phyloP scores from a whole-genome alignment of 75 land plant species.

The Pinus tabuliformis region DNA sequence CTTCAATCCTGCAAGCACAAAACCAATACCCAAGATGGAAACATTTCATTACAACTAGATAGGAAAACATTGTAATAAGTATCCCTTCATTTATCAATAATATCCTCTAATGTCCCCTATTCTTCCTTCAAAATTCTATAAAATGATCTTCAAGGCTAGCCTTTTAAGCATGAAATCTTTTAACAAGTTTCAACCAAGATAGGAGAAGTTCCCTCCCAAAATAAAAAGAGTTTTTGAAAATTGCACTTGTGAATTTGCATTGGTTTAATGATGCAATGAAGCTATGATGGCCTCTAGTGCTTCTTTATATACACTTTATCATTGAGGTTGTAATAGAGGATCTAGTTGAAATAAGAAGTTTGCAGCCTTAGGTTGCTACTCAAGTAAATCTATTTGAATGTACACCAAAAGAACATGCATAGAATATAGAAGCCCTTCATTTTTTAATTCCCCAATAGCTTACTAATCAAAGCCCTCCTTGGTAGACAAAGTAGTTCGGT shows the following conservation, averaged over 20 bases:
- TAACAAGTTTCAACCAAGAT: slow-evolving; percentile 18
- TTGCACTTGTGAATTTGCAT: slow-evolving; percentile 21
- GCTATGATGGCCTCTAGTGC: slow-evolving; percentile 40
- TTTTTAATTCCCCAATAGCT: slow-evolving; percentile 22
- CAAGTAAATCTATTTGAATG: slow-evolving; percentile 31
- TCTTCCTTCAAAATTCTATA: slow-evolving; percentile 9
- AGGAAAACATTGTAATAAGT: too few relatives aligned
- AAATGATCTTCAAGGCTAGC: slow-evolving; percentile 26
- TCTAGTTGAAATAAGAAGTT: slow-evolving; percentile 40
- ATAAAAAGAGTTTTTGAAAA: slow-evolving; percentile 38
- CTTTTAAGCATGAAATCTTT: slow-evolving; percentile 41
- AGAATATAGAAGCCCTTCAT: slow-evolving; percentile 15
- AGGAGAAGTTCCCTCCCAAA: slow-evolving; percentile 45
- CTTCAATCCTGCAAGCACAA: too few relatives aligned
- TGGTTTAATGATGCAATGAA: slow-evolving; percentile 21
- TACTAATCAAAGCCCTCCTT: slow-evolving; percentile 35
- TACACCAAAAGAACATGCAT: slow-evolving; percentile 31
- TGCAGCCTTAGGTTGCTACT: slow-evolving; percentile 29
- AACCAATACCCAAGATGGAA: too few relatives aligned
- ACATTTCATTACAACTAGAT: too few relatives aligned
- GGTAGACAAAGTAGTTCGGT: slow-evolving; percentile 41
- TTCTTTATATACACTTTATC: slow-evolving; percentile 32
- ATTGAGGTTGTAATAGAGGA: slow-evolving; percentile 30
- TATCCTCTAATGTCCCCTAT: slow-evolving; percentile 6
- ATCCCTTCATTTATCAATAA: background rate